Percentiles rank a stretch among this genome's conserved stretches.
Conservation (phyloP, 805 yeast species). For the Metschnikowia cerradonensis region DNA sequence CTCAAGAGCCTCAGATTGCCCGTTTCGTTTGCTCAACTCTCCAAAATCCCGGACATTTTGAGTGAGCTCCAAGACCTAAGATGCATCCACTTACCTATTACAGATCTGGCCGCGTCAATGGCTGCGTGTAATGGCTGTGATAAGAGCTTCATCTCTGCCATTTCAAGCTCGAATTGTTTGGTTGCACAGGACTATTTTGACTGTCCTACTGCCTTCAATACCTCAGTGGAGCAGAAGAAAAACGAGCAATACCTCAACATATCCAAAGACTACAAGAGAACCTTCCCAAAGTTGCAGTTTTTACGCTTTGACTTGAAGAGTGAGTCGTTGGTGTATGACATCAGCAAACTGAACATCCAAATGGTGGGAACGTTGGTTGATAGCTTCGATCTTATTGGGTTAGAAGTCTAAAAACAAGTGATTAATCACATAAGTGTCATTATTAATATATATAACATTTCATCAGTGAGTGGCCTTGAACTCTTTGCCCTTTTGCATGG, state of each 20-base stretch:
- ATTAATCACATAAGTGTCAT: neutral
- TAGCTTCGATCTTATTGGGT: conserved; percentile 7
- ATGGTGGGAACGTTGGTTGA: conserved; percentile 4
- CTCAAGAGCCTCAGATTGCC: conserved; percentile 12
- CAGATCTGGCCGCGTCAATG: conserved; percentile 7
- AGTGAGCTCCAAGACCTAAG: neutral
- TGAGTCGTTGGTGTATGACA: conserved; percentile 12
- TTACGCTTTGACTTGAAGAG: conserved; percentile 13
- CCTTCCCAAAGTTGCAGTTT: conserved; percentile 1
- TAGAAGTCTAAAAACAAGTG: neutral
- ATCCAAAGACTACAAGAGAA: conserved; percentile 1
- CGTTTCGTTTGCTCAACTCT: conserved; percentile 9
- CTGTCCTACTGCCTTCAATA: conserved; percentile 11
- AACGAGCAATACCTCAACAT: conserved; percentile 8
- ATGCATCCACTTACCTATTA: conserved; percentile 12
- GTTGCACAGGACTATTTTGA: conserved; percentile 14
- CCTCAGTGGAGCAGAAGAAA: conserved; percentile 6
- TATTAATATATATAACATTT: neutral
- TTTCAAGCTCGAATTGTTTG: conserved; percentile 11
- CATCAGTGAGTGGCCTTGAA: conserved; percentile 2
- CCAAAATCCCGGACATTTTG: conserved; percentile 4
- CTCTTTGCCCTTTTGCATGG: conserved; percentile 20
- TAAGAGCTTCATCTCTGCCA: conserved; percentile 5
- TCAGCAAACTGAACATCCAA: neutral
- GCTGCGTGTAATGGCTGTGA: conserved; percentile 10